A percentile compares a stretch with the other conserved stretches of the same genome.
Evolutionary conservation across 768 basidiomycete species (phyloP).

Genomic region (Cystofilobasidium ferigula): DNA sequence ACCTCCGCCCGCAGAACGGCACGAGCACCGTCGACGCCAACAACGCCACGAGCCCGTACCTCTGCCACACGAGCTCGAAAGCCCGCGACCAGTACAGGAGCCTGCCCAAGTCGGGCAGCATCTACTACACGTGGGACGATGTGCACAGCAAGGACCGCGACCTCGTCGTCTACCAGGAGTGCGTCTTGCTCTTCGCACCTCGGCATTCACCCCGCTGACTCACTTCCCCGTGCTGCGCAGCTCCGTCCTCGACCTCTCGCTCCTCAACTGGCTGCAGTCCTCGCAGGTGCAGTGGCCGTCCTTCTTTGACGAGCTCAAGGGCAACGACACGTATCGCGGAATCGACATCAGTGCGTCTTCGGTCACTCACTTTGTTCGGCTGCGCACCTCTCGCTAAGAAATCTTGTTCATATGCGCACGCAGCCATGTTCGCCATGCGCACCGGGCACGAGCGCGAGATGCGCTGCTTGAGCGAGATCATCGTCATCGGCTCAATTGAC

Average conservation of each 20-base stretch:
- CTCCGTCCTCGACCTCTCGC: conserved; percentile 71
- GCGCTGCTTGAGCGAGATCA: conserved; percentile 72
- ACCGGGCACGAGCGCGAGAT: conserved; percentile 57
- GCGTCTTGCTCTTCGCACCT: conserved; percentile 39
- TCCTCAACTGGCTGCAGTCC: conserved; percentile 72
- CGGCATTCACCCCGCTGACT: not conserved
- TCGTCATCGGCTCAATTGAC: conserved; percentile 87
- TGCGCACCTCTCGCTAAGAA: not conserved
- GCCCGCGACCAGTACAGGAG: conserved; percentile 46
- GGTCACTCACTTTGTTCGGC: not conserved
- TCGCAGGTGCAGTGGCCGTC: conserved; percentile 71
- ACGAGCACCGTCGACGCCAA: conserved; percentile 55
- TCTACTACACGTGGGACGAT: conserved; percentile 89
- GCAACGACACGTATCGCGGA: conserved; percentile 62
- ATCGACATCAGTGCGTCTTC: conserved; percentile 53
- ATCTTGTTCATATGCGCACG: too few species aligned
- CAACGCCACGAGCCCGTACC: conserved; percentile 52
- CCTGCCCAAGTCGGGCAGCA: conserved; percentile 50
- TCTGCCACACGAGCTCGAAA: conserved; percentile 57
- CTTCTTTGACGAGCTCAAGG: conserved; percentile 67
- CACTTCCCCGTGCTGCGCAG: conserved; percentile 42
- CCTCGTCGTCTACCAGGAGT: conserved; percentile 90
- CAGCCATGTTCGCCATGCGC: conserved; percentile 64
- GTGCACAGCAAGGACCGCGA: conserved; percentile 58
- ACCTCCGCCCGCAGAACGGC: conserved; percentile 66